Evolutionary conservation across 192 early-diverging fungal genomes (phyloP).

Genomic region (Podila clonocystis): DNA sequence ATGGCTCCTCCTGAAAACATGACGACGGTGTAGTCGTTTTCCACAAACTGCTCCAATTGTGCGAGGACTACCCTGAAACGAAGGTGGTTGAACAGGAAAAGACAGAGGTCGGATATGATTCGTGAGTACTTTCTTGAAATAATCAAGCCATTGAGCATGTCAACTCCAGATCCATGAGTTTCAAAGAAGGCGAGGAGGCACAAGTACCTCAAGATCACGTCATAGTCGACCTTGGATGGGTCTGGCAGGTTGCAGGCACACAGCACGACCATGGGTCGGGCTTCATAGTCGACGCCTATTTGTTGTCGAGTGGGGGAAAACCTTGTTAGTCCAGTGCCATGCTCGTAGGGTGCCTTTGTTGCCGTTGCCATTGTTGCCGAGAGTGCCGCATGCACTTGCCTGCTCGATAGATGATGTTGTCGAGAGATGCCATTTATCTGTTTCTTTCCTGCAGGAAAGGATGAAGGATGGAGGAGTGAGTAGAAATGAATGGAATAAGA

Average conservation of each 20-base stretch:
- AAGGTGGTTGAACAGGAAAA: neutral
- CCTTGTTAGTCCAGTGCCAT: neutral
- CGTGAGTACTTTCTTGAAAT: too few species aligned
- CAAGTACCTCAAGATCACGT: constrained; percentile 79
- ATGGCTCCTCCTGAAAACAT: constrained; percentile 82
- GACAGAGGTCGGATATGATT: too few species aligned
- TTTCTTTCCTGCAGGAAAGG: too few species aligned
- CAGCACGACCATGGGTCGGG: constrained; percentile 83
- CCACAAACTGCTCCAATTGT: constrained; percentile 83
- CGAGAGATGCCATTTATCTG: constrained; percentile 27
- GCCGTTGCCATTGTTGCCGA: neutral
- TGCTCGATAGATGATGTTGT: constrained; percentile 51
- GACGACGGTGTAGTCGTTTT: constrained; percentile 91
- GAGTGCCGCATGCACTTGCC: constrained; percentile 13
- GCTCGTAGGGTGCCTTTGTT: neutral
- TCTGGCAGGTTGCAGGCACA: constrained; percentile 90
- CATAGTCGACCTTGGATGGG: constrained; percentile 84
- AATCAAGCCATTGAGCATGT: too few species aligned
- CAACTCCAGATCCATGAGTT: too few species aligned
- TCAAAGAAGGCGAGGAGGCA: constrained; percentile 13
- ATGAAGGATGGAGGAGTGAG: neutral
- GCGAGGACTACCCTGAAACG: constrained; percentile 56
- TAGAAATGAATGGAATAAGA: constrained; percentile 1
- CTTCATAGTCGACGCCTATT: constrained; percentile 86
- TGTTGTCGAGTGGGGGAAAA: neutral